phyloP scores from a whole-genome alignment of 2,329 filamentous ascomycete species.

The Trichoderma harzianum region DNA sequence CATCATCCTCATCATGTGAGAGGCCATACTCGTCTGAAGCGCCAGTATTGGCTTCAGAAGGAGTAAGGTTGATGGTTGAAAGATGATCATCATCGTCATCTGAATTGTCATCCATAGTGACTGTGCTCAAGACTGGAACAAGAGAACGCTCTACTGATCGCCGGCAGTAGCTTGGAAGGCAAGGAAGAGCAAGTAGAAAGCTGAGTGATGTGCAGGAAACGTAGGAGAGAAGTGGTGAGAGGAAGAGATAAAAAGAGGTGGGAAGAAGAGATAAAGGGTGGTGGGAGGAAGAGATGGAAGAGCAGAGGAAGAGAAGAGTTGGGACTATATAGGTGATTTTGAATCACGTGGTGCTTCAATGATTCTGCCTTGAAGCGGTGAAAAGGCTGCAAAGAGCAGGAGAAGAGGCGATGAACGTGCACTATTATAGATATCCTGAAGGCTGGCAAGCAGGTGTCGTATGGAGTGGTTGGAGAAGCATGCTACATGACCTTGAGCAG shows the following conservation, averaged over 20 bases:
- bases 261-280: no score
- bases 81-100: neutral
- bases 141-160: neutral
- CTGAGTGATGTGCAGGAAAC: neutral
- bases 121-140: neutral
- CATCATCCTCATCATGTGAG: neutral
- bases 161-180: neutral
- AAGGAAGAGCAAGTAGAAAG: neutral
- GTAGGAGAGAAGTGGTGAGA: neutral
- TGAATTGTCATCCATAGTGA: neutral
- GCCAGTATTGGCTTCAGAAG: neutral
- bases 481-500: neutral
- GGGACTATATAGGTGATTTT: neutral
- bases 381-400: neutral
- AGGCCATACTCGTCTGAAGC: neutral
- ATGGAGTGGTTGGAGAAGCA: neutral
- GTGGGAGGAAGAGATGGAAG: neutral
- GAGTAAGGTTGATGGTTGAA: slow-evolving; percentile 10
- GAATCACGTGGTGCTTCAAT: slow-evolving; percentile 9
- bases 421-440: neutral
- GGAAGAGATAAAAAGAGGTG: neutral
- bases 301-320: neutral
- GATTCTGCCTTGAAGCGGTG: neutral
- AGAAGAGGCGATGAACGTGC: neutral
- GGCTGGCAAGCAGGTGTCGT: neutral